Conservation (phyloP, 2,329 filamentous ascomycete species). For the Arthrobotrys pseudoclavata region DNA sequence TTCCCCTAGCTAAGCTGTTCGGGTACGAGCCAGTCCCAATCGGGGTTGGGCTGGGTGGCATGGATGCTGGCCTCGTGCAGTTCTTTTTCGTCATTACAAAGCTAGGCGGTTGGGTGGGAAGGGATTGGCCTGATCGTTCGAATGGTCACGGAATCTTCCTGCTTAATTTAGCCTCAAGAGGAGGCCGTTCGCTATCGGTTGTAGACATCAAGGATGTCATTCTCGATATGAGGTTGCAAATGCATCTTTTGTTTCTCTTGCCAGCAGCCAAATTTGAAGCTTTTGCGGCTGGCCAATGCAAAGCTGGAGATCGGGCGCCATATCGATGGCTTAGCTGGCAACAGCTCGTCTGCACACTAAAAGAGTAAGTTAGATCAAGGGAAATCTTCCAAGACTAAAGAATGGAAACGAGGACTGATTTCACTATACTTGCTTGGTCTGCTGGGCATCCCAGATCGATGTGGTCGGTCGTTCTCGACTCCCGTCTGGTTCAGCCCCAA, state of each 20-base stretch:
- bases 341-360: slow-evolving; percentile 7
- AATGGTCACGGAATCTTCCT: slow-evolving; percentile 57
- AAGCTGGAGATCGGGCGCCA: slow-evolving; percentile 17
- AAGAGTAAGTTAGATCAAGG: not conserved
- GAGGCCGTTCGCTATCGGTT: slow-evolving; percentile 41
- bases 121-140: slow-evolving; percentile 53
- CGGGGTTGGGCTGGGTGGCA: slow-evolving; percentile 41
- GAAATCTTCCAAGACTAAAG: slow-evolving; percentile 23
- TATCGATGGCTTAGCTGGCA: slow-evolving; percentile 41
- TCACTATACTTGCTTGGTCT: slow-evolving; percentile 15
- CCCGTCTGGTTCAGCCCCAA: not conserved
- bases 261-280: slow-evolving; percentile 12
- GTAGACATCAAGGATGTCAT: slow-evolving; percentile 13
- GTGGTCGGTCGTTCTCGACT: not conserved
- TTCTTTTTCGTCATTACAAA: slow-evolving; percentile 52
- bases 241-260: slow-evolving; percentile 9
- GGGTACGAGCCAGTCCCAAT: slow-evolving; percentile 54
- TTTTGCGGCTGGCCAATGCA: not conserved
- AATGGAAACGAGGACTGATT: slow-evolving; percentile 23
- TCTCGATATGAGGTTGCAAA: slow-evolving; percentile 28
- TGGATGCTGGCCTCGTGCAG: slow-evolving; percentile 56
- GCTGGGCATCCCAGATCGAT: slow-evolving; percentile 2
- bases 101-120: slow-evolving; percentile 51
- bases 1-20: slow-evolving; percentile 49
- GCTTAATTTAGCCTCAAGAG: slow-evolving; percentile 57